These are phyloP conservation scores for Claviceps quebecensis DNA, from an alignment of 2,329 filamentous ascomycete species.

Conservation along the genomic window DNA sequence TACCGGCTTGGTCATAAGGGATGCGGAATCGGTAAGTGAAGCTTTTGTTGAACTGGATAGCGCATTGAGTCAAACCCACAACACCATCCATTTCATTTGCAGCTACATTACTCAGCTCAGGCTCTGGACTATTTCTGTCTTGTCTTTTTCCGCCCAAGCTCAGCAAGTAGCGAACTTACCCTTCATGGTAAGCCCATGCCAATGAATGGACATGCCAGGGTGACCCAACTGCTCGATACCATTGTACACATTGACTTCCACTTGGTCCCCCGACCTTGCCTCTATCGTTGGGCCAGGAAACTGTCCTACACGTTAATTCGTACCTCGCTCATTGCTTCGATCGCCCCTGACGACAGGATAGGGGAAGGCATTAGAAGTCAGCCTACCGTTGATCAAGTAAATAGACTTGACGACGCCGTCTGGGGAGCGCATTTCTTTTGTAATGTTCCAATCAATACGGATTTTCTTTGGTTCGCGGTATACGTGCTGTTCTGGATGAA, in stretches of 20 bases:
- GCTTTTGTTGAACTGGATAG: conserved; percentile 37
- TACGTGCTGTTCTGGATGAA: conserved; percentile 29
- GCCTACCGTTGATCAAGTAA: conserved; percentile 33
- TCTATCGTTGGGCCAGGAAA: conserved; percentile 30
- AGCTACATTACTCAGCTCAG: conserved; percentile 19
- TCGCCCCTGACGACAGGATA: neutral
- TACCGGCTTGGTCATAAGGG: conserved; percentile 35
- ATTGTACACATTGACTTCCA: conserved; percentile 28
- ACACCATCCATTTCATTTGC: conserved; percentile 48
- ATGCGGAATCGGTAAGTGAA: conserved; percentile 44
- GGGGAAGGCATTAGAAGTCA: too few relatives aligned
- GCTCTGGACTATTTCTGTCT: neutral
- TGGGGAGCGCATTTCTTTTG: conserved; percentile 21
- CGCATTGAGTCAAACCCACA: conserved; percentile 45
- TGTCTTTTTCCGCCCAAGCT: neutral
- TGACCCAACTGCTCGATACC: conserved; percentile 12
- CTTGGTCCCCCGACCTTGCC: conserved; percentile 27
- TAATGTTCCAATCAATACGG: conserved; percentile 26
- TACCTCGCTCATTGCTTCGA: neutral
- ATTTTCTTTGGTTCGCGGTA: conserved; percentile 19
- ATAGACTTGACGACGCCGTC: conserved; percentile 37
- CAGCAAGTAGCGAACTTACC: conserved; percentile 15
- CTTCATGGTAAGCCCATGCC: conserved; percentile 54
- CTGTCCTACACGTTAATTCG: conserved; percentile 14
- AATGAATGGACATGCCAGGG: conserved; percentile 43